Conservation (phyloP, 768 basidiomycete genomes). For the Suillus bovinus region DNA sequence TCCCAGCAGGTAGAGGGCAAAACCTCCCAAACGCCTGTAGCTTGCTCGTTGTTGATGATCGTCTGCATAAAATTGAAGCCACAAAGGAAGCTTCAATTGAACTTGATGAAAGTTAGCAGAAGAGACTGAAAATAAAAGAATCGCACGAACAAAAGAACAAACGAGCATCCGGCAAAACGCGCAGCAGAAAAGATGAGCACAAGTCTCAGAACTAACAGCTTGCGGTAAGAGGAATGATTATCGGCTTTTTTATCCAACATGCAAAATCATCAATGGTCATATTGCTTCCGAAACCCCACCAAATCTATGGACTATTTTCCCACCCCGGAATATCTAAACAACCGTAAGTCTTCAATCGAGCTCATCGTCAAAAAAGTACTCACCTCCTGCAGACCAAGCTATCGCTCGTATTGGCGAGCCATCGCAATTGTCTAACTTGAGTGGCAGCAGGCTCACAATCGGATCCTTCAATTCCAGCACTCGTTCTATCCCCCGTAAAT, state of each 20-base stretch:
- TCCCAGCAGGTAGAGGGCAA: slow-evolving; percentile 9
- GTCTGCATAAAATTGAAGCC: slow-evolving; percentile 12
- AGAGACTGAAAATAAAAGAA: not conserved
- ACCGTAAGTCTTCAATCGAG: too few relatives aligned
- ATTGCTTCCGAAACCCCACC: slow-evolving; percentile 3
- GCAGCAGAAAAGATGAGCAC: not conserved
- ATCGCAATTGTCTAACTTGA: slow-evolving; percentile 58
- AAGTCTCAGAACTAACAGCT: not conserved
- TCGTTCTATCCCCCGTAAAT: slow-evolving; percentile 55
- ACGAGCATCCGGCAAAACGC: slow-evolving; percentile 4
- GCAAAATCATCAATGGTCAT: not conserved
- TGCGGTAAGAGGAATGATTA: not conserved
- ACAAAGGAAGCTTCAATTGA: slow-evolving; percentile 8
- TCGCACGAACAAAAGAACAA: not conserved
- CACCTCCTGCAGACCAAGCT: slow-evolving; percentile 39
- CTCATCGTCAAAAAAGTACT: too few relatives aligned
- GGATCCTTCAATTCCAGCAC: slow-evolving; percentile 37
- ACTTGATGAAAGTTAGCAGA: not conserved
- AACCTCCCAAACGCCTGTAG: slow-evolving; percentile 7
- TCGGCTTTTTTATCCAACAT: slow-evolving; percentile 4
- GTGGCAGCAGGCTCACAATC: slow-evolving; percentile 54
- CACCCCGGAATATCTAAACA: too few relatives aligned
- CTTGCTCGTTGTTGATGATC: not conserved
- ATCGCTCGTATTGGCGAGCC: slow-evolving; percentile 69
- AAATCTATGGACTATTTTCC: not conserved